phyloP scores from a whole-genome alignment of 2,329 filamentous ascomycete genomes.

The Exophiala spinifera region DNA sequence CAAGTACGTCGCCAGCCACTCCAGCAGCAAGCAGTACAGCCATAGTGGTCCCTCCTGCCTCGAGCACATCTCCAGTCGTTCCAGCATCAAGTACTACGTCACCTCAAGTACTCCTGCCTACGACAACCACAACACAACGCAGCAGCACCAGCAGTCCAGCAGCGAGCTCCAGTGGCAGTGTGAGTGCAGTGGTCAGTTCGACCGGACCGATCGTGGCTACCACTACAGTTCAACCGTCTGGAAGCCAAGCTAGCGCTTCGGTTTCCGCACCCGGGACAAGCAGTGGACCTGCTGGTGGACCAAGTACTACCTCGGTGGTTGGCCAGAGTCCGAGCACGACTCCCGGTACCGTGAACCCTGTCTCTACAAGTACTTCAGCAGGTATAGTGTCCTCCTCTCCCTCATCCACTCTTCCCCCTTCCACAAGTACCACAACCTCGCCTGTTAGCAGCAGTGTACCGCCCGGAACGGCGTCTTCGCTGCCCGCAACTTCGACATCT shows the following conservation, averaged over 20 bases:
- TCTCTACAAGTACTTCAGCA: conserved; percentile 18
- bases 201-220: neutral
- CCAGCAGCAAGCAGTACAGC: neutral
- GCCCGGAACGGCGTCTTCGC: neutral
- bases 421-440: conserved; percentile 11
- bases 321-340: conserved; percentile 9
- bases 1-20: neutral
- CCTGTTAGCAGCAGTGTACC: conserved; percentile 11
- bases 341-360: conserved; percentile 9
- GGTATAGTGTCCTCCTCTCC: conserved; percentile 23
- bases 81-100: neutral
- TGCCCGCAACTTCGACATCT: neutral
- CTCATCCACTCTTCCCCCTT: conserved; percentile 13
- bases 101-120: neutral
- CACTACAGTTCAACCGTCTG: neutral
- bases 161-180: conserved; percentile 7
- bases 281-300: conserved; percentile 8
- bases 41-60: neutral
- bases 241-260: conserved; percentile 7
- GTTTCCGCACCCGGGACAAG: conserved; percentile 10
- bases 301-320: conserved; percentile 15
- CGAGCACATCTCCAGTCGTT: neutral
- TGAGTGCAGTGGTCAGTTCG: neutral
- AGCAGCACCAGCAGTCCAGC: conserved; percentile 6
- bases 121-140: neutral